A percentile compares a stretch with the other conserved stretches of the same genome.
Evolutionary conservation across 495 filamentous ascomycete genomes (phyloP).

Genomic region (Bacidia gigantensis): DNA sequence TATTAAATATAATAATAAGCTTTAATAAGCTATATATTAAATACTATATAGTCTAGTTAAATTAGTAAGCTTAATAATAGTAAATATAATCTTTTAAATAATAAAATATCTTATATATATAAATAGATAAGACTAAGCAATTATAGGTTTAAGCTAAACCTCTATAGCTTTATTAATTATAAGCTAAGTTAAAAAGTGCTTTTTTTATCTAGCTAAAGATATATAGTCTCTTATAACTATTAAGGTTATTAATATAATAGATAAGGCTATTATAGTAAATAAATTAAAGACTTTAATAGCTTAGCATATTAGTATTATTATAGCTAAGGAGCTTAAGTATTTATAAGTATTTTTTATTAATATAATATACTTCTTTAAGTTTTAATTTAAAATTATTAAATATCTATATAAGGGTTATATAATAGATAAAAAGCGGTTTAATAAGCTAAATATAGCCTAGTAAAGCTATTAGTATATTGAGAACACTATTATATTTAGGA

Average conservation of each 20-base stretch:
- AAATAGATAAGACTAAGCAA: background rate
- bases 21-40: background rate
- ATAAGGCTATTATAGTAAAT: background rate
- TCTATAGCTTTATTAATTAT: background rate
- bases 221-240: background rate
- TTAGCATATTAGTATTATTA: too few relatives aligned
- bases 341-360: too few relatives aligned
- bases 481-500: background rate
- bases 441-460: too few relatives aligned
- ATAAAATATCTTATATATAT: background rate
- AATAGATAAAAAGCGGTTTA: too few relatives aligned
- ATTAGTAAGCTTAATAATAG: background rate
- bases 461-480: background rate
- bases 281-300: background rate
- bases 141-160: too few relatives aligned
- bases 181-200: background rate
- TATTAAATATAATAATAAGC: background rate
- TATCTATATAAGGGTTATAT: too few relatives aligned
- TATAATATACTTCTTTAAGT: too few relatives aligned
- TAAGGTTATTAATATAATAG: background rate
- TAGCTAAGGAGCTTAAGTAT: too few relatives aligned
- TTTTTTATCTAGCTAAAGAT: background rate
- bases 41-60: background rate
- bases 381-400: too few relatives aligned
- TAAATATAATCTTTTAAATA: background rate